A percentile compares a stretch with the other conserved stretches of the same genome.
Evolutionary conservation across 2,329 filamentous ascomycete genomes (phyloP).

Genomic region (Aspergillus phoenicis): DNA sequence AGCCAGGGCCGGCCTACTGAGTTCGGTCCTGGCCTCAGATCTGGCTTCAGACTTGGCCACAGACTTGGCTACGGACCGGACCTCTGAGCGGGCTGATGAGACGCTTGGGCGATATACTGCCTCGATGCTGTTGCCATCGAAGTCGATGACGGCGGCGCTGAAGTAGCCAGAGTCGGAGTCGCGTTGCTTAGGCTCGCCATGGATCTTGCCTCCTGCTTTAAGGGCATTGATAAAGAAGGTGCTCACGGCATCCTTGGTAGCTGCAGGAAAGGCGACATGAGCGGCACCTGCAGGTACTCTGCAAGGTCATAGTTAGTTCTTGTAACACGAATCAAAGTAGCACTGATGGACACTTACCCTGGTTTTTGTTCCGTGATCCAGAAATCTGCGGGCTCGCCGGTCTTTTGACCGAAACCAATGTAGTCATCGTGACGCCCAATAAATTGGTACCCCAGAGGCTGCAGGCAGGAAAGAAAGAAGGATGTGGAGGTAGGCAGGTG

Average conservation of each 20-base stretch:
- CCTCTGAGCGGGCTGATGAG: slow-evolving; percentile 31
- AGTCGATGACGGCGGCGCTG: slow-evolving; percentile 69
- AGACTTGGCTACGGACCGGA: slow-evolving; percentile 17
- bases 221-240: slow-evolving; percentile 72
- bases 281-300: slow-evolving; percentile 56
- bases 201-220: slow-evolving; percentile 63
- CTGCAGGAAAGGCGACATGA: slow-evolving; percentile 69
- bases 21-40: slow-evolving; percentile 31
- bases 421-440: slow-evolving; percentile 64
- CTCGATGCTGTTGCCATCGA: slow-evolving; percentile 83
- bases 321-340: not conserved
- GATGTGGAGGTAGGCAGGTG: slow-evolving; percentile 78
- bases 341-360: slow-evolving; percentile 48
- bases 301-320: slow-evolving; percentile 24
- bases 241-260: slow-evolving; percentile 65
- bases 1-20: slow-evolving; percentile 37
- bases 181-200: slow-evolving; percentile 58
- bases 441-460: slow-evolving; percentile 76
- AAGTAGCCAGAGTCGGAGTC: slow-evolving; percentile 59
- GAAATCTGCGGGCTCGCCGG: slow-evolving; percentile 59
- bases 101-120: slow-evolving; percentile 61
- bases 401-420: slow-evolving; percentile 62
- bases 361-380: slow-evolving; percentile 65
- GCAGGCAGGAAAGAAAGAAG: slow-evolving; percentile 78
- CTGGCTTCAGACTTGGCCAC: slow-evolving; percentile 29